A percentile compares a stretch with the other conserved stretches of the same genome.
These are phyloP conservation scores for Phialophora expanda DNA, from an alignment of 2,329 filamentous ascomycete genomes.

Conservation along the genomic window DNA sequence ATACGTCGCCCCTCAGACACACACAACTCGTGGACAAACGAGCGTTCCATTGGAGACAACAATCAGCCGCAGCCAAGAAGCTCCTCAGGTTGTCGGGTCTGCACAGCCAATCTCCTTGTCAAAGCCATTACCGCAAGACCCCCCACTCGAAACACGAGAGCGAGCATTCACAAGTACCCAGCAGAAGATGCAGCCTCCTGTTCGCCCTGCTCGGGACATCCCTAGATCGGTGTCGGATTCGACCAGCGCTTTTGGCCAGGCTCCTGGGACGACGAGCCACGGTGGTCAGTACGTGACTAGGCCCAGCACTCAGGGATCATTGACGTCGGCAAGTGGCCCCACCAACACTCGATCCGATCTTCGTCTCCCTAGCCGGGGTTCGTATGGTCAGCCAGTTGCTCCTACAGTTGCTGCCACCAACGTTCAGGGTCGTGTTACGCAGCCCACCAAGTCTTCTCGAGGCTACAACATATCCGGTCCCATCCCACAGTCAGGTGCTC, in stretches of 20 bases:
- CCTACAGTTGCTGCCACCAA: constrained; percentile 88
- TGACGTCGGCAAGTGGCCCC: constrained; percentile 64
- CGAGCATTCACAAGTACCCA: constrained; percentile 41
- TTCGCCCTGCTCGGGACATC: constrained; percentile 57
- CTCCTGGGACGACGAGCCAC: constrained; percentile 40
- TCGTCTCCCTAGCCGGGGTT: constrained; percentile 73
- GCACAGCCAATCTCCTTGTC: constrained; percentile 40
- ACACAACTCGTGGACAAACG: constrained; percentile 74
- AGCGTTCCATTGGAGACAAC: constrained; percentile 40
- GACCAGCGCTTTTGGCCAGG: constrained; percentile 56
- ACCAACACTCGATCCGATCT: constrained; percentile 45
- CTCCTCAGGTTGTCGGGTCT: constrained; percentile 47
- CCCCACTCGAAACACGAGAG: constrained; percentile 47
- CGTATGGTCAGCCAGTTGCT: constrained; percentile 86
- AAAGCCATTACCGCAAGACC: constrained; percentile 66
- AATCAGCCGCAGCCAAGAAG: constrained; percentile 42
- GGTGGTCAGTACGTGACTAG: constrained; percentile 54
- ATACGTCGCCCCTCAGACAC: constrained; percentile 89
- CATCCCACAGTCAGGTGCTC: constrained; percentile 62
- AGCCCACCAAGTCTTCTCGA: constrained; percentile 67
- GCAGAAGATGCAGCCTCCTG: constrained; percentile 53
- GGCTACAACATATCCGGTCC: constrained; percentile 75
- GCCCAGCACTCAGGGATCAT: constrained; percentile 81
- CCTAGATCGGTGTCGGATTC: constrained; percentile 64
- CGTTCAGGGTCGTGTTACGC: constrained; percentile 85